Base-by-base conservation (phyloP, 176 grass and related monocot genomes). In the Aechmea fasciata region DNA sequence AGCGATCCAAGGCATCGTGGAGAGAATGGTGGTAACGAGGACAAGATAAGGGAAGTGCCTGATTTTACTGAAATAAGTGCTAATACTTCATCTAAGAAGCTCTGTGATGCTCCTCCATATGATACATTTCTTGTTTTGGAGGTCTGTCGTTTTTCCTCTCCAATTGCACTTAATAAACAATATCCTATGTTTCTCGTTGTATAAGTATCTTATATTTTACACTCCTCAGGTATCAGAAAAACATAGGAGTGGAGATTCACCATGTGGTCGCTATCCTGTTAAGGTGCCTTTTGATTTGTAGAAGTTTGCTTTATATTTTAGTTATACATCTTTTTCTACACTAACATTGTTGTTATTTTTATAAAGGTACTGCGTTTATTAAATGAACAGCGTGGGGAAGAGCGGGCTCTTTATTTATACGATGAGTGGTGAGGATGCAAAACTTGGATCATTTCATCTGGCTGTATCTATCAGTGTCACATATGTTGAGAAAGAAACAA, bases 61-160 rank as follows among this genome's bases (percentile, higher is more conserved):
- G 70, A 50, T 64, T 24, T 55, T 71, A 13, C 63, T 68, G 48
- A 71, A 73, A 76, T 49, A 75, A 67, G 15, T 20, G 49, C 75
- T 64, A 68, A 49, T 71, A 52, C 66, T 18, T 64, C 78, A 67
- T 78, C 77, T 63, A 70, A 22, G 59, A 81, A 71, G 66, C 18
- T 50, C 0, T 15, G 48, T 79, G 64, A 69, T 51, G 55, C 47
- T 77, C 70, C 71, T 66, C 47, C 67, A 59, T 83, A 80, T 0
- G 71, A 90, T 63, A 89, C 79, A 59, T 92, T 87, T 82, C 89
- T 96, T 62, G 93, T 97, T 9, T 80, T 97, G 22, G 93, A 97
- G 89, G 93, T 97, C 64, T 73, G 57, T 68, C 57, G 79, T 49
- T 67, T 70, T 17, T 59, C 10, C 54, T 41, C 33, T 41, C 33